These are phyloP conservation scores for Xylaria sp. DNA, from an alignment of 2,329 filamentous ascomycete genomes.

Conservation along the genomic window DNA sequence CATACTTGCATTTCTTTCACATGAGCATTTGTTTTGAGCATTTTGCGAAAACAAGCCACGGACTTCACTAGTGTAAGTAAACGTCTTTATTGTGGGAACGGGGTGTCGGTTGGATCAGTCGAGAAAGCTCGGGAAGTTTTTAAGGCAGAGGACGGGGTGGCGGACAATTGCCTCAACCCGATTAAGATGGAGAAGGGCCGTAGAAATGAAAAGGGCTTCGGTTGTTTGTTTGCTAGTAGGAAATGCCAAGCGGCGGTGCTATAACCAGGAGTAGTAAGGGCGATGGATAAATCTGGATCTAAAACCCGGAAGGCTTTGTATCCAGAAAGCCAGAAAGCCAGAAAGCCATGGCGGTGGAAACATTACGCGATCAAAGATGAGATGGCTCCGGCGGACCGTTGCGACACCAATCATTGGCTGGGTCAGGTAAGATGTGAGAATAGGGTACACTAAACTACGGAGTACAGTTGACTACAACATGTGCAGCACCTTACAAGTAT, in stretches of 20 bases:
- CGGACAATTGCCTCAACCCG: slow-evolving; percentile 32
- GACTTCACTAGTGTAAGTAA: no score
- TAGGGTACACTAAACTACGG: not conserved
- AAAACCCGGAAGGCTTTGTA: slow-evolving; percentile 2
- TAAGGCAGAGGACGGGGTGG: slow-evolving; percentile 17
- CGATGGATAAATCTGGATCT: not conserved
- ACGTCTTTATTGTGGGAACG: slow-evolving; percentile 25
- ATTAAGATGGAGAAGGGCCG: slow-evolving; percentile 22
- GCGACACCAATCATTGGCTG: not conserved
- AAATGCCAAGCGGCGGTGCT: not conserved
- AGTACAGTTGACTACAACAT: no score
- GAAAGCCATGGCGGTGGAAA: no score
- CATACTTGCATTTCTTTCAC: not conserved
- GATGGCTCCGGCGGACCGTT: not conserved
- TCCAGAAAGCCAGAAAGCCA: no score
- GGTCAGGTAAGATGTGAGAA: not conserved
- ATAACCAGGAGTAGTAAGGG: not conserved
- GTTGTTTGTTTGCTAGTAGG: not conserved
- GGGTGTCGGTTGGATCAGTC: slow-evolving; percentile 3
- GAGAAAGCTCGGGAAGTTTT: slow-evolving; percentile 7
- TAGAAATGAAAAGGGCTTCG: slow-evolving; percentile 6
- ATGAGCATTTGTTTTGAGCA: not conserved
- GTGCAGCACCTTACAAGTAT: no score
- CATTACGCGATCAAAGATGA: slow-evolving; percentile 12
- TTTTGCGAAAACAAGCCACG: not conserved